Base-by-base conservation (phyloP, 306 rosid genomes). In the Astragalus glycyphyllos region DNA sequence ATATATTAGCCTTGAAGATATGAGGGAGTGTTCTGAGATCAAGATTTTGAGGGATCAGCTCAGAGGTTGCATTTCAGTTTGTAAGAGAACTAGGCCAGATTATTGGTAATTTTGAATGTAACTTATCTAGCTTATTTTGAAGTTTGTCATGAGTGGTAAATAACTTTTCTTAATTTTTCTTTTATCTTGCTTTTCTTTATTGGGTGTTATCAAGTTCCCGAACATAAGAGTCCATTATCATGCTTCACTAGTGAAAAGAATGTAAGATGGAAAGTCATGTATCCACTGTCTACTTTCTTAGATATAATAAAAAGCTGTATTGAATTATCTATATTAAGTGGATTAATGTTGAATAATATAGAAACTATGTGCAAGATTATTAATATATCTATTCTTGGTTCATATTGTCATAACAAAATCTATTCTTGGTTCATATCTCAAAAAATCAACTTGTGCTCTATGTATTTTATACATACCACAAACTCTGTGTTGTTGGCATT, bases 1-100 rank as follows among this genome's bases (percentile, higher is more conserved):
- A 55, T 94, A 84, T 58, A 51, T 94, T 45, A 91, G 99, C 74
- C 97, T 94, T 32, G 99, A 94, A 61, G 99, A 94, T 56, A 76
- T 94, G 50, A 87, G 85, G 72, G 92, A 87, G 60, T 87, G 41
- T 73, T 87, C 92, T 66, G 99, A 94, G 87, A 89, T 94, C 75
- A 87, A 84, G 82, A 84, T 94, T 86, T 91, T 91, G 38, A 82
- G 97, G 79, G 99, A 94, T 85, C 99, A 91, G 48, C 96, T 87
- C 7, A 84, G 83, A 61, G 96, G 96, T 57, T 87, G 95, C 86
- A 80, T 91, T 8, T 91, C 95, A 0, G 92, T 94, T 71, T 79
- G 87, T 1, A 94, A 91, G 92, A 89, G 87, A 82, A 77, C 85
- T 11, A 86, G 99, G 60, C 89, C 87, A 7, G 92, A n/a, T n/a